These are phyloP conservation scores for Posidonia australis DNA, from an alignment of 106 monocot genomes.

Conservation along the genomic window DNA sequence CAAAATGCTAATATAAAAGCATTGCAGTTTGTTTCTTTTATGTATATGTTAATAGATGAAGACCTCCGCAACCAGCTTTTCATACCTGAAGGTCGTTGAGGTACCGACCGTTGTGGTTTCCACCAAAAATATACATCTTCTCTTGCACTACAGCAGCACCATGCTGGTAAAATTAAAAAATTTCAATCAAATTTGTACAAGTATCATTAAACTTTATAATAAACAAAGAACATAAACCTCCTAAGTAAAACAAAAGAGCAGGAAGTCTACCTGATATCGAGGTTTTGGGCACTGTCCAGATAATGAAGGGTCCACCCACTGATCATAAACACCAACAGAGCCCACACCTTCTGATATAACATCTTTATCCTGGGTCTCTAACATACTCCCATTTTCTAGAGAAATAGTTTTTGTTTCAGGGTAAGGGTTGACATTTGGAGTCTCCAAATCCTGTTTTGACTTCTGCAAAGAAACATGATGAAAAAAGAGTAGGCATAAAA, in stretches of 20 bases:
- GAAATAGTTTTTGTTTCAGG: conserved; percentile 54
- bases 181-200: not conserved
- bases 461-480: conserved; percentile 31
- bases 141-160: conserved; percentile 84
- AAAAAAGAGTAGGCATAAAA: not conserved
- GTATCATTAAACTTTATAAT: not conserved
- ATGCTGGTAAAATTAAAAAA: conserved; percentile 42
- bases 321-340: conserved; percentile 61
- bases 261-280: conserved; percentile 63
- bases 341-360: conserved; percentile 70
- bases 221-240: not conserved
- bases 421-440: conserved; percentile 23
- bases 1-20: not conserved
- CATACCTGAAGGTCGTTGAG: conserved; percentile 91
- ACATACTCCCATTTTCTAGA: conserved; percentile 50
- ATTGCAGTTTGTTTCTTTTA: not conserved
- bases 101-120: conserved; percentile 95
- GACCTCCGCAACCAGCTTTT: not conserved
- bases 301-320: conserved; percentile 74
- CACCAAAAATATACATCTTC: conserved; percentile 96
- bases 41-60: not conserved
- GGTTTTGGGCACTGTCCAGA: conserved; percentile 69
- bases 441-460: conserved; percentile 25
- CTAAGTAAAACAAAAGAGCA: not conserved
- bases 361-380: conserved; percentile 74